Percentiles rank a stretch among this genome's conserved stretches.
Evolutionary conservation across 495 filamentous ascomycete genomes (phyloP).

Genomic region (Staphylotrichum tortipilum): DNA sequence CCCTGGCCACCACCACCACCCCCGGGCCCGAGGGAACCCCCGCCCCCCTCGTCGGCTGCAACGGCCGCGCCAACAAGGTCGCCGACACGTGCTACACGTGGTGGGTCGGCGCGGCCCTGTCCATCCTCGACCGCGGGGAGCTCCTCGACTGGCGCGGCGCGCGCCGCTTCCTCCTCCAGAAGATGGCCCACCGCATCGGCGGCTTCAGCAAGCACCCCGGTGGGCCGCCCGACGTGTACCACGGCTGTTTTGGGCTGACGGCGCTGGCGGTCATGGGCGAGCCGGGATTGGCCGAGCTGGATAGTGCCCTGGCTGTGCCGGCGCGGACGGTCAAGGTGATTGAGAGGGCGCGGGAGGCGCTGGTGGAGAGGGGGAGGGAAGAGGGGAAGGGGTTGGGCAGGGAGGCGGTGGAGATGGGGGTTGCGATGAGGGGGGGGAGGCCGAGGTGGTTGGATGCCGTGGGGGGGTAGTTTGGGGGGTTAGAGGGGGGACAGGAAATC

Average conservation of each 20-base stretch:
- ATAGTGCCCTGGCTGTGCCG: constrained; percentile 62
- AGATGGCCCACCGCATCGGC: constrained; percentile 84
- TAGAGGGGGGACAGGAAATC: too few species aligned
- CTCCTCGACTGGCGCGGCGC: constrained; percentile 54
- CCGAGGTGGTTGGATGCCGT: constrained; percentile 12
- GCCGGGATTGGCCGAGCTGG: constrained; percentile 50
- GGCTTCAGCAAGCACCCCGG: constrained; percentile 82
- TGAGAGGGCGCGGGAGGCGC: constrained; percentile 24
- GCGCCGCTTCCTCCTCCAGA: constrained; percentile 70
- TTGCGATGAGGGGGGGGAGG: constrained; percentile 6
- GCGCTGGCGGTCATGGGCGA: constrained; percentile 61
- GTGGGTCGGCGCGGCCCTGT: constrained; percentile 72
- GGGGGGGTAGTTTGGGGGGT: too few species aligned
- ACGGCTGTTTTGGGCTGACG: constrained; percentile 81
- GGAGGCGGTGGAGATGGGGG: constrained; percentile 20
- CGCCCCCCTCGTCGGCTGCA: constrained; percentile 58
- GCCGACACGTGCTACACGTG: constrained; percentile 93
- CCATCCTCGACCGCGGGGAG: constrained; percentile 43
- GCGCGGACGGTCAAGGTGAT: constrained; percentile 39
- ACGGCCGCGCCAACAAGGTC: constrained; percentile 79
- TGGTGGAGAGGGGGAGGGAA: constrained; percentile 19
- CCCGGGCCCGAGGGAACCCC: too few species aligned
- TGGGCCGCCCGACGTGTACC: constrained; percentile 80
- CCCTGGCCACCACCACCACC: constrained; percentile 23
- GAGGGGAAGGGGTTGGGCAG: constrained; percentile 6